Conservation (phyloP, 2,329 filamentous ascomycete species). For the Xylaria sp. region DNA sequence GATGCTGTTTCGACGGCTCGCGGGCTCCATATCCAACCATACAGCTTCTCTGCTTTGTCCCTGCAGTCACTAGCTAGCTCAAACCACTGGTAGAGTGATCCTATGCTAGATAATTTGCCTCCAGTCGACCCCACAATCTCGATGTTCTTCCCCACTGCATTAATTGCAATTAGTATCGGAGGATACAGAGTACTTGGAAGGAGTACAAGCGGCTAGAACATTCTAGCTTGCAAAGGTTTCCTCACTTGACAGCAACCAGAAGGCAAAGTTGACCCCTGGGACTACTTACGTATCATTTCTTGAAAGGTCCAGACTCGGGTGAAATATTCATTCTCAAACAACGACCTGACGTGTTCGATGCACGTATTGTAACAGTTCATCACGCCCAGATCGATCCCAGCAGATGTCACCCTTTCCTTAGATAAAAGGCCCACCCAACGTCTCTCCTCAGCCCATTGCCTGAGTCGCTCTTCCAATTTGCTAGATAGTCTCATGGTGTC, state of each 20-base stretch:
- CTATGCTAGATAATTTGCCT: constrained; percentile 15
- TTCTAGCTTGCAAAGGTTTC: neutral
- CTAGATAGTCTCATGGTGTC: constrained; percentile 37
- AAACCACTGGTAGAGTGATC: constrained; percentile 32
- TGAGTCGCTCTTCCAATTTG: constrained; percentile 35
- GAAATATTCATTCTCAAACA: constrained; percentile 45
- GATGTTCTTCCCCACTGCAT: constrained; percentile 44
- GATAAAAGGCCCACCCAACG: constrained; percentile 18
- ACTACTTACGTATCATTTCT: constrained; percentile 42
- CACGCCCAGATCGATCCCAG: constrained; percentile 33
- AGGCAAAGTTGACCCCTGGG: neutral
- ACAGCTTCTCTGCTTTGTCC: constrained; percentile 32
- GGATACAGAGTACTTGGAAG: neutral
- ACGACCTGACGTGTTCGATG: constrained; percentile 27
- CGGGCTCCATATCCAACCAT: constrained; percentile 22
- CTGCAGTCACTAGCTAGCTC: constrained; percentile 30
- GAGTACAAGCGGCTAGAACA: neutral
- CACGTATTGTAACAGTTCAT: constrained; percentile 36
- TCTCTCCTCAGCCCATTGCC: constrained; percentile 26
- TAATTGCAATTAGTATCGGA: neutral
- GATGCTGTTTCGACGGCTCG: constrained; percentile 24
- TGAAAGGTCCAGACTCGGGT: constrained; percentile 47
- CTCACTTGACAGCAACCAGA: neutral
- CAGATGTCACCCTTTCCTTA: constrained; percentile 18
- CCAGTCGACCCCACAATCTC: constrained; percentile 36